Percentiles rank a stretch among this genome's conserved stretches.
These are phyloP conservation scores for Fragilaria crotonensis DNA, from an alignment of 108 stramenopile genomes.

Conservation along the genomic window DNA sequence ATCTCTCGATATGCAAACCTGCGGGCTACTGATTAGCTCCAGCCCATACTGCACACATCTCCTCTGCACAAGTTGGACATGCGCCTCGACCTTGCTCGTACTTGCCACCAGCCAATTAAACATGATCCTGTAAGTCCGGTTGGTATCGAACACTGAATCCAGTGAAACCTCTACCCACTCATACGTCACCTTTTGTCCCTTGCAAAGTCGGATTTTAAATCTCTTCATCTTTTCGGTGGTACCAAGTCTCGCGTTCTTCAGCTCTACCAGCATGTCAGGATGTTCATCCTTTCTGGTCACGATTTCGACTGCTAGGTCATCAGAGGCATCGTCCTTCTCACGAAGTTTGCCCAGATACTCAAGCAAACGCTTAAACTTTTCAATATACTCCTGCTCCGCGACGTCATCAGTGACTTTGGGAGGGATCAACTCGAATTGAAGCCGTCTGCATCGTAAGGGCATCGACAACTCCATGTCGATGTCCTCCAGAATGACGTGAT, in stretches of 20 bases:
- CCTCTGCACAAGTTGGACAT: conserved; percentile 71
- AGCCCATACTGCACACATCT: conserved; percentile 76
- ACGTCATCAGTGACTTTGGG: conserved; percentile 35
- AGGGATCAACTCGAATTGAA: conserved; percentile 75
- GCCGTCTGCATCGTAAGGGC: conserved; percentile 59
- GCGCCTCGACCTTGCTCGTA: conserved; percentile 69
- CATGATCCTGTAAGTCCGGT: conserved; percentile 68
- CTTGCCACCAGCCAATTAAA: conserved; percentile 88
- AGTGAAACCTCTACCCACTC: conserved; percentile 79
- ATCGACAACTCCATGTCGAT: conserved; percentile 45
- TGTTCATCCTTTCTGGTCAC: conserved; percentile 16
- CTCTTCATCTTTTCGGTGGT: conserved; percentile 38
- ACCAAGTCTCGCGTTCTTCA: conserved; percentile 4
- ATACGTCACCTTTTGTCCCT: conserved; percentile 59
- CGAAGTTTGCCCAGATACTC: conserved; percentile 68
- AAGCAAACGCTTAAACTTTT: conserved; percentile 56
- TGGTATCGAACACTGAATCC: conserved; percentile 62
- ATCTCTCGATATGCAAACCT: conserved; percentile 45
- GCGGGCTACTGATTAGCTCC: conserved; percentile 53
- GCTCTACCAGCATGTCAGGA: not conserved
- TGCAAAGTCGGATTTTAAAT: conserved; percentile 52
- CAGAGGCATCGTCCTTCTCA: conserved; percentile 30
- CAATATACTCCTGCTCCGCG: conserved; percentile 60
- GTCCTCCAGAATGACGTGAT: conserved; percentile 78
- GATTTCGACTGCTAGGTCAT: conserved; percentile 37